Percentiles rank a stretch among this genome's conserved stretches.
Conservation (phyloP, 805 yeast genomes). For the Wickerhamomyces subpelliculosus region DNA sequence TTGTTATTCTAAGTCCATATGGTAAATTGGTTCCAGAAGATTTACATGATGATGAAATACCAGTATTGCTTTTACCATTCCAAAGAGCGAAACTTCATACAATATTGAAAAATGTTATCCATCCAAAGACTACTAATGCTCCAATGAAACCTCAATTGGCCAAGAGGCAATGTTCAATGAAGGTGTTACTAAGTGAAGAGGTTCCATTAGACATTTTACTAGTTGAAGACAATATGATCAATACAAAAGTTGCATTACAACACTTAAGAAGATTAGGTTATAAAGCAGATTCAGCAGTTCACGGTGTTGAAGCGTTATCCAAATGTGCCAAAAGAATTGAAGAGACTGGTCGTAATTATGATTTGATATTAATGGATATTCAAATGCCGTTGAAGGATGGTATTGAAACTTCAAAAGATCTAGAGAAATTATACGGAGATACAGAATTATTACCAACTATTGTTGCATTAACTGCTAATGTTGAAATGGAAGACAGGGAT, state of each 20-base stretch:
- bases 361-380: constrained; percentile 90
- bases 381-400: constrained; percentile 94
- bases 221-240: constrained; percentile 92
- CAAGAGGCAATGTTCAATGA: background rate
- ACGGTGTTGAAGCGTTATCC: constrained; percentile 88
- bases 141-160: background rate
- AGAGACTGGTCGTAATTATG: constrained; percentile 52
- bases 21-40: constrained; percentile 6
- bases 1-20: constrained; percentile 10
- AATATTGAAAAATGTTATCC: constrained; percentile 1
- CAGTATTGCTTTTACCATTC: constrained; percentile 14
- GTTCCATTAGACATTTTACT: constrained; percentile 58
- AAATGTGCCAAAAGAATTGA: constrained; percentile 71
- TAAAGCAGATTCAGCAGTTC: constrained; percentile 59
- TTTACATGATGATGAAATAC: constrained; percentile 3
- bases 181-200: constrained; percentile 4
- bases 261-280: constrained; percentile 61
- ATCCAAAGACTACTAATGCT: background rate
- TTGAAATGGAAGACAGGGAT: constrained; percentile 45
- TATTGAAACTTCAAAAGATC: constrained; percentile 85
- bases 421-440: constrained; percentile 31
- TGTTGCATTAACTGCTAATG: constrained; percentile 88
- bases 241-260: constrained; percentile 55
- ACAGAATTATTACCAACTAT: constrained; percentile 83
- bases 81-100: constrained; percentile 6